Base-by-base conservation (phyloP, 169 alveolate species). In the Cryptosporidium xiaoi region DNA sequence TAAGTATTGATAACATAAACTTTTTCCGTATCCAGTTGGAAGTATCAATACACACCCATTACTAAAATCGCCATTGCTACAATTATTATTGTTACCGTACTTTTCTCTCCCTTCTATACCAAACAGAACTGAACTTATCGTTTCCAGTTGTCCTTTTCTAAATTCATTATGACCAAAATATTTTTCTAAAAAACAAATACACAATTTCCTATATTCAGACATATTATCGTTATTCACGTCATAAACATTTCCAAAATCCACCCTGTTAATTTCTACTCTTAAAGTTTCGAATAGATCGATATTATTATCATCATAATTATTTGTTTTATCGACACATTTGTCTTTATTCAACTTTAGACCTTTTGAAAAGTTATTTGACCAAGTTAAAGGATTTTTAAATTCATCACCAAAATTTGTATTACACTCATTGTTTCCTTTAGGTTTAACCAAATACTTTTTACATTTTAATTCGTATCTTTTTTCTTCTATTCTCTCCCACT, bases 121-220 rank as follows among this genome's bases (percentile, higher is more conserved):
- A 51, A 87, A 65, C 15, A 91, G 87, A 40, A 94, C 40, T 12
- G 94, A 71, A 31, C 87, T 83, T 77, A 95, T 94, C 33, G 96
- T 91, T 71, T 95, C 96, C 16, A 94, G 66, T 77, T 95, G 94
- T 29, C 95, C 96, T 62, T 92, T 93, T 29, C 94, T 77, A 89
- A 95, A 95, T 50, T 84, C 87, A 15, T 91, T 90, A 82, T 83
- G 92, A 2, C 96, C 96, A 90, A 93, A 95, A 44, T 56, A 40
- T 27, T 77, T 64, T 31, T 20, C 48, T 64, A 77, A 62, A 44
- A 62, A 56, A 1, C 40, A 31, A 18, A 12, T 58, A 48, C 69
- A 77, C 51, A 53, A 18, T 12, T 56, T 18, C 20, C 29, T 65
- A 10, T 40, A 34, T 40, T 33, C 29, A 18, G 3, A n/a, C 27